Evolutionary conservation across 352 stramenopile species (phyloP), one percentile per base, ranked within the genome.

Genomic region (Plasmopara halstedii): DNA sequence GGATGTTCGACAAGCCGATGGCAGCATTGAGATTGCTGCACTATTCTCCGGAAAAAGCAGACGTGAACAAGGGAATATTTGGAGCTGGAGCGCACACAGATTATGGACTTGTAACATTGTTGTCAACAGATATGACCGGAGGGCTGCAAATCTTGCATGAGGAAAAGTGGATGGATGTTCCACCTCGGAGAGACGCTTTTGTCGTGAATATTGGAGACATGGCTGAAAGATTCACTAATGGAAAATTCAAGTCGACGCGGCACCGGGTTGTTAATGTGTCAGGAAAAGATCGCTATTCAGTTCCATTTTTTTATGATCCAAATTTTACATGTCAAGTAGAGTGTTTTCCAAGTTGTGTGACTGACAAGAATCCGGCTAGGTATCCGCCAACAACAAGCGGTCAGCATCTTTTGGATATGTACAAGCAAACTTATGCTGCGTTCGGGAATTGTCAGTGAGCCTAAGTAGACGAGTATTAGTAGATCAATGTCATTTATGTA

Each of bases 1-100:
- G 75, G 4, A 57, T 83, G 58, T 87, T 87, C 40, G 75, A 87
- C 57, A 79, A 73, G 58, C 72, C 77, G n/a, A 88, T 91, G 78
- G 71, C 79, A 8, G 77, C 79, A 27, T 53, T 93, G 42, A 68
- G 81, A n/a, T 49, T 93, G 42, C 60, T 93, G 27, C 81, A 80
- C 35, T 93, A 93, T 41, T 73, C 62, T 21, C 48, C 78, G 8
- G 67, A 85, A 44, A 65, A 76, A 36, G 89, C 79, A 0, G 70
- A 89, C 42, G 46, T 80, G 17, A 35, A 42, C 15, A 62, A 56
- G 14, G 81, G 81, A 7, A 62, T 93, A 9, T 82, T 89, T 53
- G 81, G 78, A 15, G 71, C 76, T 4, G 81, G 81, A n/a, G 75
- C 75, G n/a, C 75, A 87, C 50, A 81, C 70, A 7, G 75, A 87